Conservation (phyloP, 805 yeast species). For the Sungouiozyma intestinalis region DNA sequence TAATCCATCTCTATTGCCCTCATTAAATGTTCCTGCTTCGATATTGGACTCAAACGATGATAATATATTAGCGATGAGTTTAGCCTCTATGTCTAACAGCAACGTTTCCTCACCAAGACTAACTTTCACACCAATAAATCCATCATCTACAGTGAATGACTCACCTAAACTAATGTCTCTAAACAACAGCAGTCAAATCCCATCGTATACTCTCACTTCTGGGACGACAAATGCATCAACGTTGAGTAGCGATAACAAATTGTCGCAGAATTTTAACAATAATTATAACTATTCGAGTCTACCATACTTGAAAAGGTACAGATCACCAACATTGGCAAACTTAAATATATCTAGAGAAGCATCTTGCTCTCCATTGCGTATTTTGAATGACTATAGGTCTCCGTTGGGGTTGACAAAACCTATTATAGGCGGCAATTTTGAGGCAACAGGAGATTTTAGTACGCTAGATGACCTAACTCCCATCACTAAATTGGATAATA, state of each 20-base stretch:
- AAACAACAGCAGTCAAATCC: constrained; percentile 3
- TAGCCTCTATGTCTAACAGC: constrained; percentile 23
- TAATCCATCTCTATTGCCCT: constrained; percentile 1
- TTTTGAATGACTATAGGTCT: constrained; percentile 1
- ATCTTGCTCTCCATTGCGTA: constrained; percentile 21
- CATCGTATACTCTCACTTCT: background rate
- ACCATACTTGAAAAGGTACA: constrained; percentile 12
- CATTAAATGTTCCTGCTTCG: constrained; percentile 3
- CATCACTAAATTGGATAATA: constrained; percentile 21
- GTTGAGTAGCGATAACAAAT: background rate
- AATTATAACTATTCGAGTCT: constrained; percentile 6
- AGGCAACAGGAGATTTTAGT: background rate
- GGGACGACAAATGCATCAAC: constrained; percentile 1
- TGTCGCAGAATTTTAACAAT: constrained; percentile 1
- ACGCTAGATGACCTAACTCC: constrained; percentile 13
- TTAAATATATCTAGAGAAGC: constrained; percentile 25
- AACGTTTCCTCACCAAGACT: constrained; percentile 23
- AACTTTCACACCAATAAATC: constrained; percentile 14
- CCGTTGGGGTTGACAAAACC: background rate
- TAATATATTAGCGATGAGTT: constrained; percentile 16
- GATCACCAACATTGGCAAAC: constrained; percentile 23
- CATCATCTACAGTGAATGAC: background rate
- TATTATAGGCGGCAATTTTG: background rate
- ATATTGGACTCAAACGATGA: constrained; percentile 23
- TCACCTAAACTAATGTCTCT: constrained; percentile 7